Evolutionary conservation across 1,139 yeast species (phyloP), one percentile per base, ranked within the genome.

Genomic region (Williopsis jadinii): DNA sequence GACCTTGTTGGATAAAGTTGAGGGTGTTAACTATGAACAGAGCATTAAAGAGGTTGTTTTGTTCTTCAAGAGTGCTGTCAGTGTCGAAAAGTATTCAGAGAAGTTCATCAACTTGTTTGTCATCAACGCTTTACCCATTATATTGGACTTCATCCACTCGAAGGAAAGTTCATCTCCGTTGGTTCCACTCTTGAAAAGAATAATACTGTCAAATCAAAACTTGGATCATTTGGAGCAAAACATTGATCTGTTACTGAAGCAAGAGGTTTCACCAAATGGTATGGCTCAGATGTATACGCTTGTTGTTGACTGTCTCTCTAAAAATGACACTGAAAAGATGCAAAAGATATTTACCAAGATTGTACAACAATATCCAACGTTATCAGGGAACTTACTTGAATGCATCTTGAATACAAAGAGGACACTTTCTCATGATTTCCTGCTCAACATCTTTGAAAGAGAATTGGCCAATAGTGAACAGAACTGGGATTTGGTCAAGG

Each of bases 351-450:
- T 67, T 50, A 53, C 60, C 12, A 38, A 60, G 9, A 64, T 77
- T 11, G 63, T 67, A 3, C 46, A 54, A 1, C 53, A 60, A 12
- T 64, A 62, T 45, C 63, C 66, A 6, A 45, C 55, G 1, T 54
- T 70, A 27, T 58, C 77, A 1, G 70, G 73, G 32, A 37, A 48
- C 1, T 56, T 77, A 30, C 60, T 78, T 36, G 59, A 55, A 13
- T 60, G 60, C 27, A 59, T 73, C 38, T 62, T 70, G 2, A 48
- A 59, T 6, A 62, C 69, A 2, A 73, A 73, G 45, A 73, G 69
- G 48, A 64, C 79, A 1, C 57, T 79, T 38, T 72, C 83, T 0
- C 61, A 67, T 5, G 61, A 62, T 3, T 77, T 78, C 47, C 61
- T 76, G 34, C 58, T 62, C 31, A 43, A 59, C 29, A 55, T 75